These are phyloP conservation scores for Daucus carota DNA, from an alignment of 129 eudicot genomes.

Conservation along the genomic window DH1_v3.0 NC_030388.2:28303001-28303500, in stretches of 20 bases:
- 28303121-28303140: constrained; percentile 53
- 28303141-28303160: constrained; percentile 54
- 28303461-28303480: constrained; percentile 19
- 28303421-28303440: constrained; percentile 27
- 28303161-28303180: constrained; percentile 55
- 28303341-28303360: constrained; percentile 48
- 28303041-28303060: constrained; percentile 33
- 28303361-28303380: constrained; percentile 50
- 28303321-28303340: background rate
- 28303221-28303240: background rate
- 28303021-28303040: constrained; percentile 53
- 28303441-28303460: constrained; percentile 3
- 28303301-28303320: background rate
- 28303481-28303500: constrained; percentile 22
- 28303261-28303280: background rate
- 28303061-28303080: constrained; percentile 56
- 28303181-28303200: constrained; percentile 48
- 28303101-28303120: constrained; percentile 53
- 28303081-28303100: constrained; percentile 56
- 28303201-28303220: background rate
- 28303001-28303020: constrained; percentile 48
- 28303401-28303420: constrained; percentile 24
- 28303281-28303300: background rate
- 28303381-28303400: constrained; percentile 36
- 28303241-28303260: background rate